A percentile compares a stretch with the other conserved stretches of the same genome.
Conservation (phyloP, 495 filamentous ascomycete species). For the Penicillium bovifimosum region DNA sequence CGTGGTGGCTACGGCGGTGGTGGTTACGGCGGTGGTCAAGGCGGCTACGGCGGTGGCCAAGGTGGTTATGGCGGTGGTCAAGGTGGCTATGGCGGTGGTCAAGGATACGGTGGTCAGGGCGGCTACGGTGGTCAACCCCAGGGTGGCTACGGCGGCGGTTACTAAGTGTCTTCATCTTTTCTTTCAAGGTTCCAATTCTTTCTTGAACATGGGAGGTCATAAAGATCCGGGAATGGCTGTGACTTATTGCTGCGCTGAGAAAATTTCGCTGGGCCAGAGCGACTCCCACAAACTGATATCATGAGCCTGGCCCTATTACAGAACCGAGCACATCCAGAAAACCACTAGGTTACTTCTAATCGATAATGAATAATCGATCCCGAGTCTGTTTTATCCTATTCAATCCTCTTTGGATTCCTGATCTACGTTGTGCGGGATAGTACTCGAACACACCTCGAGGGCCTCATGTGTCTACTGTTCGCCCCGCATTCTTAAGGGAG, state of each 20-base stretch:
- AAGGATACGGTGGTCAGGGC: conserved; percentile 7
- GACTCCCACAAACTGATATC: not conserved
- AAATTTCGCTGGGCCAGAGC: conserved; percentile 1
- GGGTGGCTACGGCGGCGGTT: conserved; percentile 1
- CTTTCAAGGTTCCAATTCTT: no score
- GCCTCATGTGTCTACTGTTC: not conserved
- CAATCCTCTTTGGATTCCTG: not conserved
- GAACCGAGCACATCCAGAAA: conserved; percentile 5
- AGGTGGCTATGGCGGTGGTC: conserved; percentile 3
- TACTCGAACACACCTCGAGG: not conserved
- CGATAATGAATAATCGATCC: conserved; percentile 9
- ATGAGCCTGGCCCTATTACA: conserved; percentile 2
- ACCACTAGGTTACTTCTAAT: conserved; percentile 2
- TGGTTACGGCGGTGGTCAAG: conserved; percentile 19
- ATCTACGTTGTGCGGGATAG: not conserved
- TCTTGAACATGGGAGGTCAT: not conserved
- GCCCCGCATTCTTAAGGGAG: not conserved
- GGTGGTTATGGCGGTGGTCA: conserved; percentile 17
- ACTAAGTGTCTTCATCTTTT: not conserved
- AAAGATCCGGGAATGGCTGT: conserved; percentile 5
- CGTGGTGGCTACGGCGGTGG: conserved; percentile 20
- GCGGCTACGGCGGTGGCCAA: not conserved
- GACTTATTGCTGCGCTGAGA: conserved; percentile 6
- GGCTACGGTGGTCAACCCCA: not conserved
- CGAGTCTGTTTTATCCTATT: not conserved